phyloP scores from a whole-genome alignment of 139 green algal species.

The Parachlorella kessleri region DNA sequence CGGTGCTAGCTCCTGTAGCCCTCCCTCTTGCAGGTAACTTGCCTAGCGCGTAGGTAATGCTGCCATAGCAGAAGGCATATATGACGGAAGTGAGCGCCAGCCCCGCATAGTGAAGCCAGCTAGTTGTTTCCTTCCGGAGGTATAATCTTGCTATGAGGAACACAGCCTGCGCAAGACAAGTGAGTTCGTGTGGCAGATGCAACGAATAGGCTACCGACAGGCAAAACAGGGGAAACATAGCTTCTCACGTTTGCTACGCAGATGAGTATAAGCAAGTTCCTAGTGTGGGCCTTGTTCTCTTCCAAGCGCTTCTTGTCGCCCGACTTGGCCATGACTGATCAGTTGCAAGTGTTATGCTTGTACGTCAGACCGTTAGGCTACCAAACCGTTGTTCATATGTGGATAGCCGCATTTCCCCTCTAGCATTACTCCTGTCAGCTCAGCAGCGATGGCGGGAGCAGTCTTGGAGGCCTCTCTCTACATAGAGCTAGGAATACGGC shows the following conservation, averaged over 20 bases:
- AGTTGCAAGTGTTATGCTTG: too few relatives aligned
- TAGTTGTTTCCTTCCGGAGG: constrained; percentile 17
- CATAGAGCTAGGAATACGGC: too few relatives aligned
- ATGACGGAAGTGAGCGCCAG: constrained; percentile 36
- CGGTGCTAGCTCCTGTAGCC: too few relatives aligned
- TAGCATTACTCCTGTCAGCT: too few relatives aligned
- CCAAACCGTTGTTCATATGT: too few relatives aligned
- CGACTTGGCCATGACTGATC: constrained; percentile 62
- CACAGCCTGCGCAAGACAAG: constrained; percentile 7
- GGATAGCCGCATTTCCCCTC: too few relatives aligned
- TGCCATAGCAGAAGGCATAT: constrained; percentile 45
- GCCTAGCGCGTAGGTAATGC: constrained; percentile 45
- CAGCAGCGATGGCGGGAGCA: too few relatives aligned
- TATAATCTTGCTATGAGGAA: constrained; percentile 43
- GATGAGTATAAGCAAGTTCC: constrained; percentile 34
- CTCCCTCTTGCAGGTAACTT: too few relatives aligned
- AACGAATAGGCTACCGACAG: too few relatives aligned
- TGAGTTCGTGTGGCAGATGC: neutral
- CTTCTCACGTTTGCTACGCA: constrained; percentile 39
- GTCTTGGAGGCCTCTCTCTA: too few relatives aligned
- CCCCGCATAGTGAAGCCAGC: constrained; percentile 26
- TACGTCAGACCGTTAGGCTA: too few relatives aligned
- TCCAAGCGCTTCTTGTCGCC: constrained; percentile 73
- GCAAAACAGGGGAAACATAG: too few relatives aligned
- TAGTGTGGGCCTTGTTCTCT: constrained; percentile 53